Evolutionary conservation across 192 early-diverging fungal species (phyloP).

Genomic region (Cetraspora pellucida): DNA sequence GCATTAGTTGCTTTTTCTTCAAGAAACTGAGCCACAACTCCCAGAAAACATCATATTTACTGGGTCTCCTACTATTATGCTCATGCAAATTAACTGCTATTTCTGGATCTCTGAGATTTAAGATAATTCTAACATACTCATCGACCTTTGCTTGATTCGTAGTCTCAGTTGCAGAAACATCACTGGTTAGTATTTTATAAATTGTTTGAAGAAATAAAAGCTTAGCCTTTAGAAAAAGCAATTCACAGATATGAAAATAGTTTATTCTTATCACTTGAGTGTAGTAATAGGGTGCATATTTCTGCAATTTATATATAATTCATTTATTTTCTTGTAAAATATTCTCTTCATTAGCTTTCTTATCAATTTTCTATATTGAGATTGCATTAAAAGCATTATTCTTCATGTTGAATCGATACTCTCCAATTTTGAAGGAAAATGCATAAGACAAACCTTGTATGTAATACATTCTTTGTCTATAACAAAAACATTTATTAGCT

Average conservation of each 20-base stretch:
- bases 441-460: not conserved
- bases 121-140: not conserved
- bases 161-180: not conserved
- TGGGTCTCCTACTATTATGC: not conserved
- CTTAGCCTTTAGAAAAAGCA: not conserved
- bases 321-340: not conserved
- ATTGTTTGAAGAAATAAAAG: not conserved
- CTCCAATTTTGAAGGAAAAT: not conserved
- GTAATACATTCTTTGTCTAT: too few relatives aligned
- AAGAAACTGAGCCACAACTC: not conserved
- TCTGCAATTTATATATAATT: not conserved
- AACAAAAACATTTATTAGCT: not conserved
- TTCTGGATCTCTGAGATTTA: not conserved
- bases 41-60: not conserved
- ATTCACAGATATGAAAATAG: not conserved
- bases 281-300: not conserved
- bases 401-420: not conserved
- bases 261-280: not conserved
- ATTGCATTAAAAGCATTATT: not conserved
- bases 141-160: not conserved
- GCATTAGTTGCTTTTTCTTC: not conserved
- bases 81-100: not conserved
- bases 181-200: not conserved
- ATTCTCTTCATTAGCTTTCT: not conserved
- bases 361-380: not conserved